Conservation (phyloP, 2,329 filamentous ascomycete species). For the Xylaria multiplex region DNA sequence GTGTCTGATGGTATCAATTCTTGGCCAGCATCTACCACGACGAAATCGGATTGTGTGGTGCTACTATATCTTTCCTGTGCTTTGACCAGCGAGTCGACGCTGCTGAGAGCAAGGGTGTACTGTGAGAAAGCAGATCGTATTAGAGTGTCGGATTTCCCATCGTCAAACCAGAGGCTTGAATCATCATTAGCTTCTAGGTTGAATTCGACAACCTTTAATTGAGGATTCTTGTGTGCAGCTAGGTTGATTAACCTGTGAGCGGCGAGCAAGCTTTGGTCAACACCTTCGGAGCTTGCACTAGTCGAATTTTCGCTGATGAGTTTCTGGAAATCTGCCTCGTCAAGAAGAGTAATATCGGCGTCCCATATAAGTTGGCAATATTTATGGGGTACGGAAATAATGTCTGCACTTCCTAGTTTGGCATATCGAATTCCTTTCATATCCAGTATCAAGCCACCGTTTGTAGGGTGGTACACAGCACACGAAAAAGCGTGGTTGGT, state of each 20-base stretch:
- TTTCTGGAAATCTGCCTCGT: background rate
- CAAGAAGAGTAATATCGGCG: conserved; percentile 7
- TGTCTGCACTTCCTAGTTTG: background rate
- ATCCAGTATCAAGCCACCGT: background rate
- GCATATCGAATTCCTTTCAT: conserved; percentile 11
- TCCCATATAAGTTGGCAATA: conserved; percentile 1
- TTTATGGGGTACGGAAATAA: background rate
- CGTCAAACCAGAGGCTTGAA: conserved; percentile 10
- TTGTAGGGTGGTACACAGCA: background rate
- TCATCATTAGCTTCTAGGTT: background rate
- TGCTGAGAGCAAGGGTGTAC: background rate
- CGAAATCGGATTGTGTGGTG: background rate
- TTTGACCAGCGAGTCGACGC: conserved; percentile 4
- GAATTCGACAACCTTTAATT: conserved; percentile 13
- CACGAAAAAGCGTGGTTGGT: background rate
- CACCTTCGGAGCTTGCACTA: background rate
- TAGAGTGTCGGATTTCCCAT: background rate
- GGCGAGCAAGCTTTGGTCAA: background rate
- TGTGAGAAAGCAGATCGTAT: conserved; percentile 6
- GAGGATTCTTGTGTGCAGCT: conserved; percentile 7
- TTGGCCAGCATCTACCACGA: background rate
- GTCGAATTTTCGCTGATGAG: background rate
- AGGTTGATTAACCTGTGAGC: conserved; percentile 6
- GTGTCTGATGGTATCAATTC: background rate
- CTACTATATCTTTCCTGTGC: background rate